These are phyloP conservation scores for Cylindrodendrum hubeiense DNA, from an alignment of 2,329 filamentous ascomycete genomes.

Conservation along the genomic window DNA sequence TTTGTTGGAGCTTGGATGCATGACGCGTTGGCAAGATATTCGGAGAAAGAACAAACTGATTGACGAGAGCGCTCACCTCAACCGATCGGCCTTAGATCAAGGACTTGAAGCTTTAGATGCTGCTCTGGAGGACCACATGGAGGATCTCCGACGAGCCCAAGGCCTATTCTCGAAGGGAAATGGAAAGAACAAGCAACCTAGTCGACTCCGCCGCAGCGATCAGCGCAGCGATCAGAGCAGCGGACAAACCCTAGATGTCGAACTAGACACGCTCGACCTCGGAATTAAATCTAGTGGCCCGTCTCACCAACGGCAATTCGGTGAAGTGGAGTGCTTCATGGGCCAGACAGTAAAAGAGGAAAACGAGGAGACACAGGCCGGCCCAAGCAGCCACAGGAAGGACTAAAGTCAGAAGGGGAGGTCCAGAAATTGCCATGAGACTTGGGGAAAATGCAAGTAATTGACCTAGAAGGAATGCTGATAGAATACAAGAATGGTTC, in stretches of 20 bases:
- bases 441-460: slow-evolving; percentile 12
- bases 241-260: slow-evolving; percentile 45
- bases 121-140: slow-evolving; percentile 53
- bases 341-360: slow-evolving; percentile 54
- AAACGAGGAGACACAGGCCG: slow-evolving; percentile 36
- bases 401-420: slow-evolving; percentile 14
- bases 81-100: slow-evolving; percentile 50
- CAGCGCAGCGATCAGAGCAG: slow-evolving; percentile 44
- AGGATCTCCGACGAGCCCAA: slow-evolving; percentile 49
- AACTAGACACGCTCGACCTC: slow-evolving; percentile 45
- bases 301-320: slow-evolving; percentile 30
- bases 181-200: slow-evolving; percentile 38
- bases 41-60: slow-evolving; percentile 69
- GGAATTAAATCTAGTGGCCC: slow-evolving; percentile 24
- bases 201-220: slow-evolving; percentile 44
- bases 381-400: slow-evolving; percentile 18
- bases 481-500: slow-evolving; percentile 41
- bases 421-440: slow-evolving; percentile 1
- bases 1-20: slow-evolving; percentile 75
- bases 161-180: slow-evolving; percentile 47
- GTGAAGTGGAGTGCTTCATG: slow-evolving; percentile 52
- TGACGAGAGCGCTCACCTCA: slow-evolving; percentile 56
- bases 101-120: slow-evolving; percentile 53
- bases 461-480: slow-evolving; percentile 37
- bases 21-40: slow-evolving; percentile 82